Evolutionary conservation across 163 green algal species (phyloP).

Genomic region (Trebouxiophyceae sp.): DNA sequence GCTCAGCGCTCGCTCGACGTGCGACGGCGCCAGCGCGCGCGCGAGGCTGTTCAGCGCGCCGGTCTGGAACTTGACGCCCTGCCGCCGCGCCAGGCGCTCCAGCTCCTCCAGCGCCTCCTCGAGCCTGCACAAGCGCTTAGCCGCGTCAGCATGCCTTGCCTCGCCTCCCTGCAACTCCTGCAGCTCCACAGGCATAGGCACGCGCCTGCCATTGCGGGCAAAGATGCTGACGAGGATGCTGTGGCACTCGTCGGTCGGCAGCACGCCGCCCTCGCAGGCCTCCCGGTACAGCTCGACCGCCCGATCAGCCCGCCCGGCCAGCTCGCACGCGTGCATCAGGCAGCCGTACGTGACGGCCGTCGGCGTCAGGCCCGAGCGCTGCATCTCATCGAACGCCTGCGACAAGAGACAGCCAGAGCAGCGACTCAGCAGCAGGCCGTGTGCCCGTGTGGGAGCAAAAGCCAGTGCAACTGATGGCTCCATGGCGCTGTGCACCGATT

Average conservation of each 20-base stretch:
- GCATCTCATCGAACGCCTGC: constrained; percentile 38
- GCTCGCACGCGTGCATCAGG: constrained; percentile 35
- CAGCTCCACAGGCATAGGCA: background rate
- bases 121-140: too few relatives aligned
- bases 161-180: too few relatives aligned
- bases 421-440: too few relatives aligned
- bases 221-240: constrained; percentile 52
- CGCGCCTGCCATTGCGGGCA: constrained; percentile 15
- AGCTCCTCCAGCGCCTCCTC: constrained; percentile 59
- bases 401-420: too few relatives aligned
- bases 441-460: too few relatives aligned
- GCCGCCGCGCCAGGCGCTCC: constrained; percentile 39
- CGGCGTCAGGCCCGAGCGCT: constrained; percentile 18
- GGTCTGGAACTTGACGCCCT: constrained; percentile 22
- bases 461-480: too few relatives aligned
- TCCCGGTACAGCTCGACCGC: constrained; percentile 17
- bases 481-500: too few relatives aligned
- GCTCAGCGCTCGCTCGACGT: constrained; percentile 39
- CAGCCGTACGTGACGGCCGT: constrained; percentile 55
- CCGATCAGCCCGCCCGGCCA: constrained; percentile 13
- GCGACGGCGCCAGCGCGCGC: constrained; percentile 35
- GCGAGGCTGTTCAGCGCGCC: constrained; percentile 48
- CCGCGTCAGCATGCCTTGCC: too few relatives aligned
- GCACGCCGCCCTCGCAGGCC: constrained; percentile 34
- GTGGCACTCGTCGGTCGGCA: constrained; percentile 47